phyloP scores from a whole-genome alignment of 2,329 filamentous ascomycete species.

The Epichloe scottii region DNA sequence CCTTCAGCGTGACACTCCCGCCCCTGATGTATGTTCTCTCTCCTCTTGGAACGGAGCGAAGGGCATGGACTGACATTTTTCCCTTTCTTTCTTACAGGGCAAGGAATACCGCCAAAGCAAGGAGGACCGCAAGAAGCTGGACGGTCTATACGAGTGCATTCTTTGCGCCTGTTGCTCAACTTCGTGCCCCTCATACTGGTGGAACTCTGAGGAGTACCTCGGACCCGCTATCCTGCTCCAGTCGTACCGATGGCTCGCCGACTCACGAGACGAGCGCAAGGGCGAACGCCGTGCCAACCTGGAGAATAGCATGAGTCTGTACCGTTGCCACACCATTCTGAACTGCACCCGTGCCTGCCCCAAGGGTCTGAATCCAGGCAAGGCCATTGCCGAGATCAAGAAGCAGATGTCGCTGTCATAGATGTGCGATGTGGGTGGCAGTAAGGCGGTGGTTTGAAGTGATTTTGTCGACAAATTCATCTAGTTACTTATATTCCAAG shows the following conservation, averaged over 20 bases:
- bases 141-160: slow-evolving; percentile 98
- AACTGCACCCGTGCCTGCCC: slow-evolving; percentile 97
- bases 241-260: slow-evolving; percentile 94
- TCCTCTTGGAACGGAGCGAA: too few relatives aligned
- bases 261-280: slow-evolving; percentile 85
- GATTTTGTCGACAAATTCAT: background rate
- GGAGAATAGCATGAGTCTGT: slow-evolving; percentile 98
- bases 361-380: slow-evolving; percentile 93
- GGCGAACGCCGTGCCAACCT: slow-evolving; percentile 79
- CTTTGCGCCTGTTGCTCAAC: slow-evolving; percentile 98
- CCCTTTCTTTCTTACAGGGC: slow-evolving; percentile 40
- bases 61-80: background rate
- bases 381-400: slow-evolving; percentile 97
- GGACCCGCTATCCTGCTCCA: slow-evolving; percentile 93
- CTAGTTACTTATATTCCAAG: background rate
- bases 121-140: slow-evolving; percentile 89
- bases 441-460: background rate
- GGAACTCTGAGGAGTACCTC: slow-evolving; percentile 98
- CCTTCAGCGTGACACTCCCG: slow-evolving; percentile 77
- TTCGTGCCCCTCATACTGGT: slow-evolving; percentile 99
- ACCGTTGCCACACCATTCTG: slow-evolving; percentile 97
- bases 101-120: slow-evolving; percentile 86
- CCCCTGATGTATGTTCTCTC: slow-evolving; percentile 57
- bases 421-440: background rate
- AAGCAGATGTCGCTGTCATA: slow-evolving; percentile 66